Evolutionary conservation across 2,329 filamentous ascomycete genomes (phyloP).

Genomic region (Rutstroemia sp.): DNA sequence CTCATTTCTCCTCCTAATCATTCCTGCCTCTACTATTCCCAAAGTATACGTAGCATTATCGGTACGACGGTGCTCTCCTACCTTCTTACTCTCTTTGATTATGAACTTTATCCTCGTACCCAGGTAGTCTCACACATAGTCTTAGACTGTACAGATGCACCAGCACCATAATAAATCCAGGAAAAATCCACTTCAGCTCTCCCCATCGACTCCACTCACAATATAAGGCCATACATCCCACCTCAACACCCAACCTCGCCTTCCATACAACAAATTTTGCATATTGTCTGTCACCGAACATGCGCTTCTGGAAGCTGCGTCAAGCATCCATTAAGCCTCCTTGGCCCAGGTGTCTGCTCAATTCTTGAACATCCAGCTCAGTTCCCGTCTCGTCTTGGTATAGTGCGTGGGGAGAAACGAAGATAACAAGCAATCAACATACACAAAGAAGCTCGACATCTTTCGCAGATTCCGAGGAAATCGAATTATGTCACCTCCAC

Average conservation of each 20-base stretch:
- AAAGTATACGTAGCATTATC: background rate
- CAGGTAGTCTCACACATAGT: too few species aligned
- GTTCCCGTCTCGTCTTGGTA: background rate
- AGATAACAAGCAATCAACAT: background rate
- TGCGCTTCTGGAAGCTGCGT: conserved; percentile 19
- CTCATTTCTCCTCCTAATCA: too few species aligned
- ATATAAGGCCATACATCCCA: conserved; percentile 7
- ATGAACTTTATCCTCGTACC: too few species aligned
- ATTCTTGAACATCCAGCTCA: conserved; percentile 1
- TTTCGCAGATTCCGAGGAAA: background rate
- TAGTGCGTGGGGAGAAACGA: background rate
- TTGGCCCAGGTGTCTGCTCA: conserved; percentile 18
- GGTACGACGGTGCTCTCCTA: background rate
- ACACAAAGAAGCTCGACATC: background rate
- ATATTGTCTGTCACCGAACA: conserved; percentile 21
- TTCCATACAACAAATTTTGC: conserved; percentile 11
- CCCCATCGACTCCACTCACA: conserved; percentile 7
- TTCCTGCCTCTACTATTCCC: too few species aligned
- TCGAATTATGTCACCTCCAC: background rate
- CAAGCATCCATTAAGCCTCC: conserved; percentile 16
- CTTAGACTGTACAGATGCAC: background rate
- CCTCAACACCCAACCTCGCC: conserved; percentile 8
- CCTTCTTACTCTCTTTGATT: too few species aligned
- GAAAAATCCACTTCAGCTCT: conserved; percentile 3
- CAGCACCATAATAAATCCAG: background rate